Conservation (phyloP, 2,329 filamentous ascomycete species). For the Alternaria metachromatica region DNA sequence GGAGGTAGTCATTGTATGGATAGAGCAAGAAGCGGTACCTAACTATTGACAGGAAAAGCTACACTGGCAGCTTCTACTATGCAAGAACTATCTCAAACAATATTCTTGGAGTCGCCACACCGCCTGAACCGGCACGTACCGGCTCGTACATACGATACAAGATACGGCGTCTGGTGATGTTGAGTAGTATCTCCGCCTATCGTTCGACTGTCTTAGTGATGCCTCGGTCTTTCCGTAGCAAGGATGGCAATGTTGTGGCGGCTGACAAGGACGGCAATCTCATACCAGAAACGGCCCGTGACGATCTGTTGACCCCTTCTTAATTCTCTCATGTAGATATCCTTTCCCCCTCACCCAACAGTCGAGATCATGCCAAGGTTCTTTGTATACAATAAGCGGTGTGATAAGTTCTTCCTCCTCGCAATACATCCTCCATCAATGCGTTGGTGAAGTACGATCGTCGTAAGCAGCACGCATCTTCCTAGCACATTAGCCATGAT, state of each 20-base stretch:
- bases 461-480: background rate
- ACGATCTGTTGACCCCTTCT: background rate
- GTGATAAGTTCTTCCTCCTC: background rate
- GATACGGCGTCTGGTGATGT: background rate
- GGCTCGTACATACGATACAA: background rate
- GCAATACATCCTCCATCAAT: background rate
- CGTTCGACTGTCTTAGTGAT: background rate
- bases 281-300: background rate
- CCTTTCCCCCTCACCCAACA: too few relatives aligned
- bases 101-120: background rate
- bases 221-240: background rate
- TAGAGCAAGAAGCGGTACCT: background rate
- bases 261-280: background rate
- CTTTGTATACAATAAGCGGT: background rate
- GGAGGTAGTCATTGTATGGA: background rate
- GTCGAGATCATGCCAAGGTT: background rate
- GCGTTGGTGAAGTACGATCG: background rate
- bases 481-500: background rate
- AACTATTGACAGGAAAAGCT: background rate
- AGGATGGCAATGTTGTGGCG: background rate
- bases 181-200: background rate
- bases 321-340: background rate
- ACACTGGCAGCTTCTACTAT: background rate
- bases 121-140: background rate
- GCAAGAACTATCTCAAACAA: background rate